Conservation (phyloP, 768 basidiomycete species). For the Heimioporus sp. region DNA sequence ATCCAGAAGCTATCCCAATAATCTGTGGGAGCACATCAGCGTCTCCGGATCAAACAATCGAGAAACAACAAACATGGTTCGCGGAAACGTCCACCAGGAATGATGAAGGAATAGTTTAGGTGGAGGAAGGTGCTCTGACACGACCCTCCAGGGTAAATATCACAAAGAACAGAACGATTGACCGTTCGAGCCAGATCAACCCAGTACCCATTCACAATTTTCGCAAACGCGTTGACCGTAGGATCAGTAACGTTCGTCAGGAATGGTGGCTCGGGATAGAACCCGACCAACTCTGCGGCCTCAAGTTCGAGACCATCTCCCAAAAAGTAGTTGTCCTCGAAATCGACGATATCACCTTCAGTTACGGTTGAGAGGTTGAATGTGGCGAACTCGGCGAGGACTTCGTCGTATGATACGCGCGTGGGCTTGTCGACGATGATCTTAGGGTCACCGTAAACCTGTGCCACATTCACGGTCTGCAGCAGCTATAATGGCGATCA, state of each 20-base stretch:
- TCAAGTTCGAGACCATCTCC: constrained; percentile 87
- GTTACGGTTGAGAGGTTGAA: constrained; percentile 44
- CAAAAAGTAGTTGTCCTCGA: constrained; percentile 71
- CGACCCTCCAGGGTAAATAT: constrained; percentile 37
- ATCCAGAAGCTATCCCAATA: constrained; percentile 85
- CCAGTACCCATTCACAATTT: constrained; percentile 88
- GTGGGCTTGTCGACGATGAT: constrained; percentile 92
- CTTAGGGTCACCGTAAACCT: constrained; percentile 76
- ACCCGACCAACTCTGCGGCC: constrained; percentile 57
- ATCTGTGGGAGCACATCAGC: constrained; percentile 30
- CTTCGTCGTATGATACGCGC: constrained; percentile 56
- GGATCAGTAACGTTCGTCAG: constrained; percentile 68
- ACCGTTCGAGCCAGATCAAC: constrained; percentile 72
- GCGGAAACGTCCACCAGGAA: constrained; percentile 85
- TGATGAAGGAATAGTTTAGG: constrained; percentile 86
- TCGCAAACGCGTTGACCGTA: constrained; percentile 66
- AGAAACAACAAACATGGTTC: constrained; percentile 65
- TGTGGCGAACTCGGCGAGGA: constrained; percentile 64
- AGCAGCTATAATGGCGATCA: constrained; percentile 48
- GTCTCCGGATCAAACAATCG: neutral
- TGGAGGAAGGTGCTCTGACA: constrained; percentile 90
- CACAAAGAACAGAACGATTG: constrained; percentile 67
- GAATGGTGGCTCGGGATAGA: constrained; percentile 63
- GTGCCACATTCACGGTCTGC: constrained; percentile 82
- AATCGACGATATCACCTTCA: constrained; percentile 61